phyloP scores from a whole-genome alignment of 495 filamentous ascomycete species.

The Tuber borchii region DNA sequence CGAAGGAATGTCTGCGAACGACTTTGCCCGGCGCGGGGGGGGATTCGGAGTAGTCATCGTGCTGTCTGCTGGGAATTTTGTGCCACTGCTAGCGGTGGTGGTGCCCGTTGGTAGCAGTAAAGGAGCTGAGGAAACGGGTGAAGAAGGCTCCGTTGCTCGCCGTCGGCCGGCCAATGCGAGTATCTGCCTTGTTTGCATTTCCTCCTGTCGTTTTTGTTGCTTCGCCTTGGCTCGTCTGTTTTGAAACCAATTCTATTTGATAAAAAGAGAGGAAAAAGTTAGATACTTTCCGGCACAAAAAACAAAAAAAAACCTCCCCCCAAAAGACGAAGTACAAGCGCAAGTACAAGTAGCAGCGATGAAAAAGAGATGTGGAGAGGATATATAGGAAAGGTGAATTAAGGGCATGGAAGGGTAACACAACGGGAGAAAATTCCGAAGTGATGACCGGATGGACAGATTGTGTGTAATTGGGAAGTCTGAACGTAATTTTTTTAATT shows the following conservation, averaged over 20 bases:
- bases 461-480: conserved; percentile 43
- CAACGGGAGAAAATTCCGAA: conserved; percentile 43
- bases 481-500: conserved; percentile 43
- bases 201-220: conserved; percentile 65
- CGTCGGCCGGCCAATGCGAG: conserved; percentile 41
- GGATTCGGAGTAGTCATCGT: conserved; percentile 18
- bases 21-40: conserved; percentile 32
- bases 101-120: conserved; percentile 11
- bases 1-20: conserved; percentile 22
- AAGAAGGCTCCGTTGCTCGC: conserved; percentile 35
- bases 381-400: conserved; percentile 42
- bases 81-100: conserved; percentile 9
- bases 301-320: neutral
- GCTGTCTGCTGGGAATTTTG: conserved; percentile 2
- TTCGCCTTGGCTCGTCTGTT: conserved; percentile 80
- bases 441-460: conserved; percentile 42
- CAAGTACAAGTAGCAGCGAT: conserved; percentile 29
- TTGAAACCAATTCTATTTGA: conserved; percentile 78
- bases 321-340: conserved; percentile 25
- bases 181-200: conserved; percentile 43
- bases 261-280: conserved; percentile 21
- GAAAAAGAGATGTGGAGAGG: conserved; percentile 29
- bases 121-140: conserved; percentile 26
- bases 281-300: conserved; percentile 22
- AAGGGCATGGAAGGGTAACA: conserved; percentile 39